Base-by-base conservation (phyloP, 2,329 filamentous ascomycete species). In the Paradendryphiella salina region DNA sequence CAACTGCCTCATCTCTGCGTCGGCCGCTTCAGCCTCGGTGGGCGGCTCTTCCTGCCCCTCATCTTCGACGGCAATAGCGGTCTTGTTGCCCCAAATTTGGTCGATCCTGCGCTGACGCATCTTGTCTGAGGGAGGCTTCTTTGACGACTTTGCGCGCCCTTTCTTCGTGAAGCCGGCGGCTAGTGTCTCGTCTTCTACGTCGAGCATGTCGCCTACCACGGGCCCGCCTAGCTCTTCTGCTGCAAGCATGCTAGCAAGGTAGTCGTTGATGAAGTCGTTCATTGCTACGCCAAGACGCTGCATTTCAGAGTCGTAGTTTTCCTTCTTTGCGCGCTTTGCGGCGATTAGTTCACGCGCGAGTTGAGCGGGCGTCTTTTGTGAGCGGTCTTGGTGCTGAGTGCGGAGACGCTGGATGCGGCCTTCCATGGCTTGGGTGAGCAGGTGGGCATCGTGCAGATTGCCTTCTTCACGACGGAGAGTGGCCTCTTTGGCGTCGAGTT, bases 221-320 rank as follows among this genome's bases (percentile, higher is more conserved):
- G 90, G 90, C 0, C 90, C 90, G 6, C 90, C 90, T 1, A 92
- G 79, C 65, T 91, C 88, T 74, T 95, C 90, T 0, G 89, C 88
- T 5, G 89, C 90, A 35, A 96, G 78, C 84, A 93, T 88, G 3
- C 82, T 75, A 1, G 88, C 87, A 1, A 96, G 79, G 33, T 84
- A 81, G 35, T 83, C 76, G 54, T 89, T 83, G 50, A 93, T 85
- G 65, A 95, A 95, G 13, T 75, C 76, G 56, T 86, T 82, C 47
- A 95, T 79, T 0, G 82, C 79, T 50, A 80, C 81, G 47, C 88
- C 81, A 13, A 94, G 76, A 34, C 75, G 78, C 1, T 77, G 76
- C 1, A 85, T 86, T 57, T 86, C 82, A 43, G 70, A 76, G 49
- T 87, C 82, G 63, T 90, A 87, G 33, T 74, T 68, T 41, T 76